phyloP scores from a whole-genome alignment of 1,284 basidiomycete genomes.

The Polyporus tsugae region DNA sequence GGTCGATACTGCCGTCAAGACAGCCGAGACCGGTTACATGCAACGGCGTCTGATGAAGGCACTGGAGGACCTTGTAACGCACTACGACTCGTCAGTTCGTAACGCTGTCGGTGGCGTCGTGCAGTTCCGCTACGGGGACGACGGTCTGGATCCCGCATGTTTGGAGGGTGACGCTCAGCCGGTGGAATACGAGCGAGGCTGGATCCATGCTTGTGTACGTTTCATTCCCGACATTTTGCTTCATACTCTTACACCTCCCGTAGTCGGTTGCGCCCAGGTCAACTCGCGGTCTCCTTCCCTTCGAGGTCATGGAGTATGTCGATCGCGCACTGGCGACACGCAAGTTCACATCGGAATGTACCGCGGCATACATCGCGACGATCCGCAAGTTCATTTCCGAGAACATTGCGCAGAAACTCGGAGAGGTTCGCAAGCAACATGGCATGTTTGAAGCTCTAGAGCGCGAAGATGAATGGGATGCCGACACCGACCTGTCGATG shows the following conservation, averaged over 20 bases:
- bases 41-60: conserved; percentile 99
- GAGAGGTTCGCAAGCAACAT: conserved; percentile 73
- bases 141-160: conserved; percentile 96
- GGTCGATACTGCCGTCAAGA: conserved; percentile 99
- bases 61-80: conserved; percentile 95
- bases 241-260: conserved; percentile 10
- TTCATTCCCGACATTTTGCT: background rate
- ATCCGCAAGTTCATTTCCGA: conserved; percentile 81
- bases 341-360: conserved; percentile 76
- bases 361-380: conserved; percentile 79
- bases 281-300: conserved; percentile 82
- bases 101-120: conserved; percentile 98
- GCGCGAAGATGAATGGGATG: conserved; percentile 81
- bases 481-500: conserved; percentile 79
- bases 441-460: conserved; percentile 90
- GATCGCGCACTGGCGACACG: conserved; percentile 68
- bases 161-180: conserved; percentile 95
- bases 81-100: conserved; percentile 97
- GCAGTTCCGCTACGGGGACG: conserved; percentile 97
- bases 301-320: conserved; percentile 84
- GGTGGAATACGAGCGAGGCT: conserved; percentile 88
- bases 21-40: conserved; percentile 99
- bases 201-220: conserved; percentile 88
- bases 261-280: conserved; percentile 70
- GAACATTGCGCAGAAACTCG: conserved; percentile 76